These are phyloP conservation scores for Candida odintsovae DNA, from an alignment of 805 yeast species.

Conservation along the genomic window DNA sequence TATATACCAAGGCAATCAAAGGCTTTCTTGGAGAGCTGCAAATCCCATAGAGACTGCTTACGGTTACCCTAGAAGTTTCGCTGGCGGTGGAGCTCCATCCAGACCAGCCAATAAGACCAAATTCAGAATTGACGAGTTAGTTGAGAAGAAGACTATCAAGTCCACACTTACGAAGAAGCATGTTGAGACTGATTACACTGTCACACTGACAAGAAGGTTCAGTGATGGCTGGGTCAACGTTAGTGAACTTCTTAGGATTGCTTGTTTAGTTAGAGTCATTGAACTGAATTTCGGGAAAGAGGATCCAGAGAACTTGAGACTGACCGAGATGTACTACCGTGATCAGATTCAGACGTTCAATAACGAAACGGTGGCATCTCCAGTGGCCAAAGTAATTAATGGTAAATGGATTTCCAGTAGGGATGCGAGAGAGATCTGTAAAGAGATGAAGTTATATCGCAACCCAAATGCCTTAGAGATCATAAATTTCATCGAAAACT, in stretches of 20 bases:
- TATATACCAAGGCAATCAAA: slow-evolving; percentile 2
- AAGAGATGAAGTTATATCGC: neutral
- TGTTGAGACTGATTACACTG: neutral
- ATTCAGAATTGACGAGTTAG: slow-evolving; percentile 4
- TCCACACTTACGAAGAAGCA: slow-evolving; percentile 8
- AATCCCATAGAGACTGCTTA: slow-evolving; percentile 8
- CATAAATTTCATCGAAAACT: neutral
- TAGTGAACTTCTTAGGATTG: slow-evolving; percentile 9
- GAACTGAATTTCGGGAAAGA: slow-evolving; percentile 16
- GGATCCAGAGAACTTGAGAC: slow-evolving; percentile 23
- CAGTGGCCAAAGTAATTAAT: neutral
- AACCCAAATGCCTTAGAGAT: neutral
- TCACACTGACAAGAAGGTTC: slow-evolving; percentile 11
- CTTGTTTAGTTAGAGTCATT: slow-evolving; percentile 14
- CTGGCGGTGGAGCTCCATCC: slow-evolving; percentile 17
- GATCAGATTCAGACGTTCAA: slow-evolving; percentile 16
- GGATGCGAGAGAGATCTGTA: neutral
- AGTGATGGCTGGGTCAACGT: slow-evolving; percentile 25
- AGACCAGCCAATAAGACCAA: slow-evolving; percentile 4
- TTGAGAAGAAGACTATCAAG: slow-evolving; percentile 1
- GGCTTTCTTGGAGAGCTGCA: slow-evolving; percentile 12
- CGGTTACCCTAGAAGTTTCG: slow-evolving; percentile 17
- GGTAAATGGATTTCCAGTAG: neutral
- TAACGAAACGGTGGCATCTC: slow-evolving; percentile 13
- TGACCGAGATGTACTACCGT: slow-evolving; percentile 21